Evolutionary conservation across 2,329 filamentous ascomycete species (phyloP).

Genomic region (Hypoxylon sp.): DNA sequence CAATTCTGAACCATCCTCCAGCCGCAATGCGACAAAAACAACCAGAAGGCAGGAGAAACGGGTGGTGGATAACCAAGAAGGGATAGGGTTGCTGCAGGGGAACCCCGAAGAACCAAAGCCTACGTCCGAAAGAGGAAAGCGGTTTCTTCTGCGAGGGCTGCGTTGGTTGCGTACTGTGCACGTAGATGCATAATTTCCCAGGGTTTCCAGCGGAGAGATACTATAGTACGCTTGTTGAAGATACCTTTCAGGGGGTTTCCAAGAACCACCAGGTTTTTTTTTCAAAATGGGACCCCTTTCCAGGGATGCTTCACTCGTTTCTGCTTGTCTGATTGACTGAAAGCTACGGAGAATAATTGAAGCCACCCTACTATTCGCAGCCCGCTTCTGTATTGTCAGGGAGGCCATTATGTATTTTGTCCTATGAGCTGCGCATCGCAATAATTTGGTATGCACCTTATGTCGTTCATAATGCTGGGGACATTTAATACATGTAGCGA

Average conservation of each 20-base stretch:
- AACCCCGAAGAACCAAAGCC: constrained; percentile 36
- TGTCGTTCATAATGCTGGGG: constrained; percentile 36
- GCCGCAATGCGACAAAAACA: constrained; percentile 41
- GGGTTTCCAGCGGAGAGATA: constrained; percentile 34
- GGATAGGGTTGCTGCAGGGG: constrained; percentile 41
- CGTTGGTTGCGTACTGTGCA: constrained; percentile 27
- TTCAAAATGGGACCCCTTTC: constrained; percentile 26
- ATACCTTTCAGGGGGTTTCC: constrained; percentile 35
- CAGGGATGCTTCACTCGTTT: constrained; percentile 27
- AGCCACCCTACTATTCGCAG: constrained; percentile 27
- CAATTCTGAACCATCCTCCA: constrained; percentile 29
- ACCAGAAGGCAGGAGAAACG: constrained; percentile 28
- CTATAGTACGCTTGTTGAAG: constrained; percentile 34
- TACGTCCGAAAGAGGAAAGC: constrained; percentile 46
- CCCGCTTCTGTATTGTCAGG: constrained; percentile 23
- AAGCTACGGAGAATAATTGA: constrained; percentile 37
- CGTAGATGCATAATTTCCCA: constrained; percentile 48
- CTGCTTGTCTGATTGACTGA: constrained; percentile 34
- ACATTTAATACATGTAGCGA: constrained; percentile 23
- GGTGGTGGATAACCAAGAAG: constrained; percentile 38
- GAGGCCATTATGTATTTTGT: constrained; percentile 25
- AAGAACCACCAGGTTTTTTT: constrained; percentile 28
- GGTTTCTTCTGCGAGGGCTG: constrained; percentile 24
- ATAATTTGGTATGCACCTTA: constrained; percentile 40
- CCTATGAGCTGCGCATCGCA: constrained; percentile 42